These are phyloP conservation scores for Exophiala viscosa DNA, from an alignment of 2,329 filamentous ascomycete species.

Conservation along the genomic window DNA sequence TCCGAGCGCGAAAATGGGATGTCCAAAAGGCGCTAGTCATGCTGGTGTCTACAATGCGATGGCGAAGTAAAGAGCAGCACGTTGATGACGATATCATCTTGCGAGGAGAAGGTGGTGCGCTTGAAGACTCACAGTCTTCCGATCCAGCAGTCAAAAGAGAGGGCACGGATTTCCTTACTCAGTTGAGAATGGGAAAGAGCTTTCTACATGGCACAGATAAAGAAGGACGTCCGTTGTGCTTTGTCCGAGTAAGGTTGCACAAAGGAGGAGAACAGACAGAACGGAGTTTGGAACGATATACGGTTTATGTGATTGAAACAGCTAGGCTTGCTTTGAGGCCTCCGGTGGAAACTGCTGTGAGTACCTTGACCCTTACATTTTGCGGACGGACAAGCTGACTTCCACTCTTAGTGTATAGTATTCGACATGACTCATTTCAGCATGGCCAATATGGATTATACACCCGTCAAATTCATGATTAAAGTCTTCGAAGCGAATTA, in stretches of 20 bases:
- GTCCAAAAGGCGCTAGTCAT: slow-evolving; percentile 89
- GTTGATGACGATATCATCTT: slow-evolving; percentile 85
- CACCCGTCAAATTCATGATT: slow-evolving; percentile 98
- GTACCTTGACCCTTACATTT: slow-evolving; percentile 35
- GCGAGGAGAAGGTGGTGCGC: slow-evolving; percentile 67
- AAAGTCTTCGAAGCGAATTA: slow-evolving; percentile 99
- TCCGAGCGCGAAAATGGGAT: slow-evolving; percentile 93
- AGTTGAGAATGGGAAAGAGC: slow-evolving; percentile 87
- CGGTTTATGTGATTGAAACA: slow-evolving; percentile 91
- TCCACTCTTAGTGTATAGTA: slow-evolving; percentile 65
- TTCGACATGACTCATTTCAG: slow-evolving; percentile 97
- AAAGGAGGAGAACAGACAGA: slow-evolving; percentile 77
- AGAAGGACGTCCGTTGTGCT: slow-evolving; percentile 77
- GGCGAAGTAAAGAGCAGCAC: slow-evolving; percentile 77
- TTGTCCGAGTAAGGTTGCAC: slow-evolving; percentile 79
- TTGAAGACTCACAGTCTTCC: slow-evolving; percentile 56
- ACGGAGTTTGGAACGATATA: slow-evolving; percentile 79
- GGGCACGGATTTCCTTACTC: slow-evolving; percentile 73
- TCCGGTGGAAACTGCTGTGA: slow-evolving; percentile 86
- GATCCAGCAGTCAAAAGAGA: slow-evolving; percentile 63
- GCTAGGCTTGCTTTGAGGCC: slow-evolving; percentile 75
- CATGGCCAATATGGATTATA: slow-evolving; percentile 96
- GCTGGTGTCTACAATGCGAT: slow-evolving; percentile 90
- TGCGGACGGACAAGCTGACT: slow-evolving; percentile 1
- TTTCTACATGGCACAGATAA: slow-evolving; percentile 87